phyloP scores from a whole-genome alignment of 2,329 filamentous ascomycete species.

The Laburnicola sp. region DNA sequence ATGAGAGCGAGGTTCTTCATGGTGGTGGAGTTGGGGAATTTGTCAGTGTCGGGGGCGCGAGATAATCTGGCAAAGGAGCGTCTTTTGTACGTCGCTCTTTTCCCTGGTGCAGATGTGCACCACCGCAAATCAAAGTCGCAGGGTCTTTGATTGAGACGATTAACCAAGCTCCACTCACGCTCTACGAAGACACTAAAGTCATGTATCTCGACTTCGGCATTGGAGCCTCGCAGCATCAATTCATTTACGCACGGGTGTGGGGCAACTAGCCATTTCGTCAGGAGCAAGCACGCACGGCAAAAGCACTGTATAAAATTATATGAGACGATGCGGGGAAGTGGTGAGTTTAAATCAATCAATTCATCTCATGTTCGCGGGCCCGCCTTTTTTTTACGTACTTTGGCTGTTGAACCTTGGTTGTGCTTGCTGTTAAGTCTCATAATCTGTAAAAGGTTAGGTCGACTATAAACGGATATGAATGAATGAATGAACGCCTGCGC shows the following conservation, averaged over 20 bases:
- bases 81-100: not conserved
- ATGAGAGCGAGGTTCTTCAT: slow-evolving; percentile 10
- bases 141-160: not conserved
- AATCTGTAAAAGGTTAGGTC: too few relatives aligned
- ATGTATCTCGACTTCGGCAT: slow-evolving; percentile 9
- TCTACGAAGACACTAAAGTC: not conserved
- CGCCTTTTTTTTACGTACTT: too few relatives aligned
- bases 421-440: too few relatives aligned
- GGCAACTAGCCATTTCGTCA: too few relatives aligned
- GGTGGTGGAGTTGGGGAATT: not conserved
- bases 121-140: not conserved
- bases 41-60: not conserved
- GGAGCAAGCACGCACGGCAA: too few relatives aligned
- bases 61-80: not conserved
- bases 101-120: not conserved
- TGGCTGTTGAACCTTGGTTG: too few relatives aligned
- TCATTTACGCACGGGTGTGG: slow-evolving; percentile 4
- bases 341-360: too few relatives aligned
- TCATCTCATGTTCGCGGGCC: too few relatives aligned
- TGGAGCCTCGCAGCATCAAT: not conserved
- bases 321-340: too few relatives aligned
- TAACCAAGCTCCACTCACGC: not conserved
- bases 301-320: too few relatives aligned
- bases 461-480: too few relatives aligned
- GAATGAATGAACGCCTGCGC: too few relatives aligned